These are phyloP conservation scores for Auricularia auricula-judae DNA, from an alignment of 768 basidiomycete genomes.

Conservation along the genomic window DNA sequence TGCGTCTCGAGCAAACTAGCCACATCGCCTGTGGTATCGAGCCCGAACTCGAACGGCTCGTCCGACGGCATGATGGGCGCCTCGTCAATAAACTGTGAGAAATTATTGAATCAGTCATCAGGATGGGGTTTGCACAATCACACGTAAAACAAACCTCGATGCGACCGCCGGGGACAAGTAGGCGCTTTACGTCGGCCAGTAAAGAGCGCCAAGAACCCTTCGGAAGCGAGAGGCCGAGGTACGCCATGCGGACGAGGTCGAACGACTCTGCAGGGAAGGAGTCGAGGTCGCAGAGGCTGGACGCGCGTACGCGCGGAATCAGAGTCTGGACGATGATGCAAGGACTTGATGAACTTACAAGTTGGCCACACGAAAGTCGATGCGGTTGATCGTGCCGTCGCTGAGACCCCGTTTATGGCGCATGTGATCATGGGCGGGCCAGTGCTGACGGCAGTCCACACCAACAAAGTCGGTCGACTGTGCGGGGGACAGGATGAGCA, in stretches of 20 bases:
- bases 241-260: slow-evolving; percentile 65
- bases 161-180: slow-evolving; percentile 48
- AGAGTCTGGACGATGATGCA: neutral
- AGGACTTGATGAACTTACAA: slow-evolving; percentile 38
- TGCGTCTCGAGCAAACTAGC: neutral
- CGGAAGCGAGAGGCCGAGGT: slow-evolving; percentile 53
- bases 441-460: slow-evolving; percentile 29
- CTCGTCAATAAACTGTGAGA: neutral
- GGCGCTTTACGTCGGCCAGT: slow-evolving; percentile 47
- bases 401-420: slow-evolving; percentile 9
- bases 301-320: slow-evolving; percentile 1
- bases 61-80: neutral
- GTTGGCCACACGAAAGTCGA: slow-evolving; percentile 44
- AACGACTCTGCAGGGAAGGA: slow-evolving; percentile 56
- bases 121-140: neutral
- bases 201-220: slow-evolving; percentile 47
- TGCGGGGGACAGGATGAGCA: slow-evolving; percentile 3
- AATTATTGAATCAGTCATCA: too few relatives aligned
- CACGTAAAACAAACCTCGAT: slow-evolving; percentile 39
- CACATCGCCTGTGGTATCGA: neutral
- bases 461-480: slow-evolving; percentile 44
- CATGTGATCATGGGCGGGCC: slow-evolving; percentile 29
- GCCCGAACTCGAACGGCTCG: neutral
- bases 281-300: slow-evolving; percentile 24
- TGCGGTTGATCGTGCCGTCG: slow-evolving; percentile 28